phyloP scores from a whole-genome alignment of 495 filamentous ascomycete genomes.

The Arthonia radiata region DNA sequence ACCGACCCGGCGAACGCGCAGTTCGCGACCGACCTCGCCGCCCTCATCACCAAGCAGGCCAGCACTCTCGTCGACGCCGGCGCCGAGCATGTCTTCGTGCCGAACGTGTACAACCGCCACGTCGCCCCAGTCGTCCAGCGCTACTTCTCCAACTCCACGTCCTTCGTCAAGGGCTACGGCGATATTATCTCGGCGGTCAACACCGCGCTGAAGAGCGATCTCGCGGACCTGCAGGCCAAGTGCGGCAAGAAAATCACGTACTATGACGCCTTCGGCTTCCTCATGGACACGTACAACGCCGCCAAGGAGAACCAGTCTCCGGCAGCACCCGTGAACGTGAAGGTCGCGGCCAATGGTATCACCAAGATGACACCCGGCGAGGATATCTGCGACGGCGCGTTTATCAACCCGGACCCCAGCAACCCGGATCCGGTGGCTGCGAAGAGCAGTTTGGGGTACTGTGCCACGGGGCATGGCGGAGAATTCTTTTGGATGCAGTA shows the following conservation, averaged over 20 bases:
- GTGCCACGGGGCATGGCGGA: neutral
- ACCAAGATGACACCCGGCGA: neutral
- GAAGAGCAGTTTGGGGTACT: neutral
- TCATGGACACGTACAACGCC: neutral
- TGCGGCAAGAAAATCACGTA: neutral
- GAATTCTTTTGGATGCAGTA: neutral
- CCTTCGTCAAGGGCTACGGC: neutral
- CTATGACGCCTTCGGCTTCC: neutral
- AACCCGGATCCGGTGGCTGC: neutral
- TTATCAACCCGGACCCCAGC: neutral
- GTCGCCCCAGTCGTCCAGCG: neutral
- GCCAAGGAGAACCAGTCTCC: no score
- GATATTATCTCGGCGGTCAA: neutral
- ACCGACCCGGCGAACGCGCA: neutral
- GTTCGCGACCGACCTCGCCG: neutral
- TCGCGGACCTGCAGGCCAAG: neutral
- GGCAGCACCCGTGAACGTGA: no score
- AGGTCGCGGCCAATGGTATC: neutral
- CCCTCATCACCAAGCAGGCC: no score
- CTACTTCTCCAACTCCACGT: neutral
- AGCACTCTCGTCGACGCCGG: no score
- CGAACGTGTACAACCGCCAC: neutral
- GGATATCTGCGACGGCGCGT: no score
- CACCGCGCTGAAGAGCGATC: neutral
- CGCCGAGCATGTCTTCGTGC: constrained; percentile 1